phyloP scores from a whole-genome alignment of 2,329 filamentous ascomycete species.

The Fusarium sp. region DNA sequence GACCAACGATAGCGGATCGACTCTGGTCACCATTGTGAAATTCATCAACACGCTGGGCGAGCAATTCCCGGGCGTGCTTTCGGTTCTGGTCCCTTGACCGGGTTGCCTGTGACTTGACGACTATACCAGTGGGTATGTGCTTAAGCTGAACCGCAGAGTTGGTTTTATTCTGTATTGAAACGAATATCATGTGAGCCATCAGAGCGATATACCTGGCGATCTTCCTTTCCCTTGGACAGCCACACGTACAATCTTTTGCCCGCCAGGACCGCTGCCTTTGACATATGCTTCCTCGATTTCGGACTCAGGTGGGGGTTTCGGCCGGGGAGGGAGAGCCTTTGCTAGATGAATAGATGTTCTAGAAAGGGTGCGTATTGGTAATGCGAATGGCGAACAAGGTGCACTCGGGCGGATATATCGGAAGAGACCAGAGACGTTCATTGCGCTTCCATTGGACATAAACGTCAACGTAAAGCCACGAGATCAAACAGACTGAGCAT shows the following conservation, averaged over 20 bases:
- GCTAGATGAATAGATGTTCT: conserved; percentile 45
- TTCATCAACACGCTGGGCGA: conserved; percentile 81
- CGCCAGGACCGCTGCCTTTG: conserved; percentile 91
- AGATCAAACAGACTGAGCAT: neutral
- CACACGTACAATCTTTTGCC: conserved; percentile 84
- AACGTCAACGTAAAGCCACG: neutral
- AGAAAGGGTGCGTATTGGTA: conserved; percentile 46
- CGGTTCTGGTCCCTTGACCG: conserved; percentile 88
- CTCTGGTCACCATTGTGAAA: conserved; percentile 76
- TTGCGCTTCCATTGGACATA: conserved; percentile 1
- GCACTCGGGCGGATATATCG: conserved; percentile 13
- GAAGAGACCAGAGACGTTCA: conserved; percentile 17
- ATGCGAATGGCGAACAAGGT: neutral
- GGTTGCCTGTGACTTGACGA: conserved; percentile 94
- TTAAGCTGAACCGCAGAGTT: conserved; percentile 93
- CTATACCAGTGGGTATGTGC: conserved; percentile 88
- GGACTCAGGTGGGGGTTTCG: conserved; percentile 75
- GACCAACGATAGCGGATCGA: conserved; percentile 72
- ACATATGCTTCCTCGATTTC: conserved; percentile 89
- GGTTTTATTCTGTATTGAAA: conserved; percentile 83
- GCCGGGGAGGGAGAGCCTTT: conserved; percentile 78
- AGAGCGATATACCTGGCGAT: too few species aligned
- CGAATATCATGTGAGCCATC: conserved; percentile 6
- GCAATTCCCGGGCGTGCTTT: conserved; percentile 80
- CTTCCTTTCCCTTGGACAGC: neutral